These are phyloP conservation scores for Gorgonomyces haynaldii DNA, from an alignment of 192 early-diverging fungal genomes.

Conservation along the genomic window DNA sequence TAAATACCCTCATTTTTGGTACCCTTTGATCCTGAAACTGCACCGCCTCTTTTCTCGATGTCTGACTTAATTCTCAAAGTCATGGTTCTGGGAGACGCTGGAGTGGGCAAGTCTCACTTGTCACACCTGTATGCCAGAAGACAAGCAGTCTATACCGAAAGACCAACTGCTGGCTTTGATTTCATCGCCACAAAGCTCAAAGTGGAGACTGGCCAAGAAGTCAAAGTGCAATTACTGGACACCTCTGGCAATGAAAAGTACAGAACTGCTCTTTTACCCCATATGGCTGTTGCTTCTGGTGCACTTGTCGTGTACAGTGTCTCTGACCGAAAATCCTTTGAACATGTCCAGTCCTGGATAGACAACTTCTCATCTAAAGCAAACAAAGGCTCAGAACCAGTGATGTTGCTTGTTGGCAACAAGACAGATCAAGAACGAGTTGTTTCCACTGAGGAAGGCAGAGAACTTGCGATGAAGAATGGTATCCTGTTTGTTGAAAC, in stretches of 20 bases:
- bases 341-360: conserved; percentile 83
- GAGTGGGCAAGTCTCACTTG: background rate
- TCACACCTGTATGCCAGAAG: background rate
- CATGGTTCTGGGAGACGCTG: background rate
- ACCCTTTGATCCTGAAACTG: too few species aligned
- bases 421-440: conserved; percentile 84
- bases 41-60: too few species aligned
- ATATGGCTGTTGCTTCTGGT: background rate
- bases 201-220: background rate
- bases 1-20: too few species aligned
- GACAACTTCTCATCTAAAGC: conserved; percentile 52
- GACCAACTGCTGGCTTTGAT: background rate
- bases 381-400: conserved; percentile 68
- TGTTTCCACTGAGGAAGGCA: conserved; percentile 76
- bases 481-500: conserved; percentile 91
- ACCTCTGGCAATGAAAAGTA: background rate
- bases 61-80: background rate
- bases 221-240: background rate
- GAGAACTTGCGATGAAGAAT: conserved; percentile 72
- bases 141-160: background rate
- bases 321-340: conserved; percentile 83
- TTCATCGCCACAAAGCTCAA: background rate
- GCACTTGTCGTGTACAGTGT: conserved; percentile 74
- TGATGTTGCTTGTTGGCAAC: conserved; percentile 97
- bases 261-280: background rate